phyloP scores from a whole-genome alignment of 2,329 filamentous ascomycete genomes.

The Cercospora sp. region DNA sequence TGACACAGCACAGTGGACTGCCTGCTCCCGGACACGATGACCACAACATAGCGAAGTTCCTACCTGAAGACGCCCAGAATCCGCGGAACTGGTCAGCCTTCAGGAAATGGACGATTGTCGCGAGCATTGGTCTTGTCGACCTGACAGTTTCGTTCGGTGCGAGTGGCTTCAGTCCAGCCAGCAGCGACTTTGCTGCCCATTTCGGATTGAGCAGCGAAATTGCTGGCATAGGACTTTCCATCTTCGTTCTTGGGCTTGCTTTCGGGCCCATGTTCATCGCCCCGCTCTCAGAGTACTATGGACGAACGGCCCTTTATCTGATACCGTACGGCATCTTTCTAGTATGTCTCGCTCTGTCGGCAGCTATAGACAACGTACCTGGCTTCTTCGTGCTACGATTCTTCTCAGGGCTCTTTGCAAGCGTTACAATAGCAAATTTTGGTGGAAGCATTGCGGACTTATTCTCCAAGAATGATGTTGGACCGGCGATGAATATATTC shows the following conservation, averaged over 20 bases:
- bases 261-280: conserved; percentile 51
- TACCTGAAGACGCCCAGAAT: conserved; percentile 44
- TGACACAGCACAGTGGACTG: not conserved
- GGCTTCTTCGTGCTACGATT: conserved; percentile 48
- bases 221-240: conserved; percentile 48
- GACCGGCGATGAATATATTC: conserved; percentile 46
- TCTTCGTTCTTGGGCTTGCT: conserved; percentile 52
- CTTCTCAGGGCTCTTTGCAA: conserved; percentile 50
- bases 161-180: conserved; percentile 51
- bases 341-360: conserved; percentile 46
- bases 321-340: conserved; percentile 48
- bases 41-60: conserved; percentile 33
- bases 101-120: conserved; percentile 52
- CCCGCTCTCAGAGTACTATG: conserved; percentile 50
- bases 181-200: conserved; percentile 45
- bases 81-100: conserved; percentile 48
- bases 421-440: conserved; percentile 52
- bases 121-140: conserved; percentile 42
- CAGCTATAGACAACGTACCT: conserved; percentile 43
- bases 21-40: not conserved
- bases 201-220: conserved; percentile 46
- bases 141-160: conserved; percentile 43
- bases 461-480: conserved; percentile 49
- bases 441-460: conserved; percentile 55
- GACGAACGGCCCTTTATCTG: conserved; percentile 47